Evolutionary conservation across 1,139 yeast species (phyloP).

Genomic region (Kodamaea suecica): DNA sequence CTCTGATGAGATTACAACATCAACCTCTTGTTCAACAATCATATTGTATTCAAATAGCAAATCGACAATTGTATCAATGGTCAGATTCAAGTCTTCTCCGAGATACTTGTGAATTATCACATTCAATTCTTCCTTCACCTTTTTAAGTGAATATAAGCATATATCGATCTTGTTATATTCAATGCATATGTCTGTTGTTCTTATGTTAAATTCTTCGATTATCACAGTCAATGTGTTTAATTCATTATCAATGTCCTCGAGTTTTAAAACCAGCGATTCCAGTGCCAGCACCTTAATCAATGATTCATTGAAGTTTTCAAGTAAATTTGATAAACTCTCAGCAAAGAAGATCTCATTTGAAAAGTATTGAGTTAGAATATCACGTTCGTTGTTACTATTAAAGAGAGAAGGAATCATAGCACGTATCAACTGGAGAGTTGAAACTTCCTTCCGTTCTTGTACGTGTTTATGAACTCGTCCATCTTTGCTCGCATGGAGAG

Average conservation of each 20-base stretch:
- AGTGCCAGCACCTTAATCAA: conserved; percentile 7
- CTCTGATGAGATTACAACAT: conserved; percentile 2
- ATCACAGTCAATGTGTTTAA: conserved; percentile 8
- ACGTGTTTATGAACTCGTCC: background rate
- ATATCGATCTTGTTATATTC: conserved; percentile 8
- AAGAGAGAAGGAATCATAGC: conserved; percentile 14
- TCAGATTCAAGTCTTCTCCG: conserved; percentile 14
- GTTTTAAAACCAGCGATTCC: conserved; percentile 2
- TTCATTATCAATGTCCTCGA: conserved; percentile 4
- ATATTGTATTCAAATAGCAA: conserved; percentile 17
- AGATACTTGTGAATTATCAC: conserved; percentile 12
- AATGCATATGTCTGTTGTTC: conserved; percentile 2
- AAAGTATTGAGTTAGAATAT: conserved; percentile 13
- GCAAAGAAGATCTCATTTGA: conserved; percentile 18
- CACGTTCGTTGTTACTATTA: conserved; percentile 10
- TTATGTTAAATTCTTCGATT: conserved; percentile 12
- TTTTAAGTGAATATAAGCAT: conserved; percentile 9
- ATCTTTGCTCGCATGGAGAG: conserved; percentile 2
- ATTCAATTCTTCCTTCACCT: conserved; percentile 11
- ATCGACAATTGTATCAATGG: conserved; percentile 16
- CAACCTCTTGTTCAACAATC: conserved; percentile 10
- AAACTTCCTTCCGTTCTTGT: background rate
- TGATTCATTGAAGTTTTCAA: conserved; percentile 12
- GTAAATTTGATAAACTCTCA: conserved; percentile 13
- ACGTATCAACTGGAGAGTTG: conserved; percentile 4